phyloP scores from a whole-genome alignment of 139 green algal species.

The Picochlorum sp. region DNA sequence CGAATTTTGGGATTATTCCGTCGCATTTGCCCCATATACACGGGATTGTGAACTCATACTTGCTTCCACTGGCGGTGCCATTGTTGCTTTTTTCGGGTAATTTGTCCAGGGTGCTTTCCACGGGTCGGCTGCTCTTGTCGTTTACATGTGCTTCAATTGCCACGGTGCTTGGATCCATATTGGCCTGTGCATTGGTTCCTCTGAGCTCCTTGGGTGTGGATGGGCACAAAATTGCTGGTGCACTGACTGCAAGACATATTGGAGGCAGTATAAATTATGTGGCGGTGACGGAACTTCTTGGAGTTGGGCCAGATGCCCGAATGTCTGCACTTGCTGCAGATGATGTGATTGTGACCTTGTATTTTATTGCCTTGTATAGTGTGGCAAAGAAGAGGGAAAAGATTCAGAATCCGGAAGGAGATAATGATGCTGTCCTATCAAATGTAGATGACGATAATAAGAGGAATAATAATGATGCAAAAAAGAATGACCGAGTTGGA shows the following conservation, averaged over 20 bases:
- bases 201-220: constrained; percentile 50
- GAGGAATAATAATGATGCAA: neutral
- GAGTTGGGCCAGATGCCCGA: constrained; percentile 32
- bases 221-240: constrained; percentile 66
- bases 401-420: neutral
- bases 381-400: constrained; percentile 33
- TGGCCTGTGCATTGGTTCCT: constrained; percentile 56
- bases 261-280: constrained; percentile 90
- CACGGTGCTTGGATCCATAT: constrained; percentile 49
- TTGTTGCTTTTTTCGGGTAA: constrained; percentile 81
- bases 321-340: constrained; percentile 80
- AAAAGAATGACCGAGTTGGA: neutral
- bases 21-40: constrained; percentile 29
- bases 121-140: constrained; percentile 54
- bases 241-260: constrained; percentile 81
- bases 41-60: constrained; percentile 56
- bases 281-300: constrained; percentile 50
- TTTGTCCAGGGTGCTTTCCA: constrained; percentile 63
- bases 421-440: neutral
- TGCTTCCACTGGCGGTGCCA: constrained; percentile 84
- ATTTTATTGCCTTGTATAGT: constrained; percentile 68
- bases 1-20: constrained; percentile 60
- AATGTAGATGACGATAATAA: neutral
- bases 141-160: constrained; percentile 57
- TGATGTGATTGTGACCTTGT: constrained; percentile 78